These are phyloP conservation scores for Fragaria iinumae DNA, from an alignment of 306 rosid genomes.

Conservation along the genomic window DNA sequence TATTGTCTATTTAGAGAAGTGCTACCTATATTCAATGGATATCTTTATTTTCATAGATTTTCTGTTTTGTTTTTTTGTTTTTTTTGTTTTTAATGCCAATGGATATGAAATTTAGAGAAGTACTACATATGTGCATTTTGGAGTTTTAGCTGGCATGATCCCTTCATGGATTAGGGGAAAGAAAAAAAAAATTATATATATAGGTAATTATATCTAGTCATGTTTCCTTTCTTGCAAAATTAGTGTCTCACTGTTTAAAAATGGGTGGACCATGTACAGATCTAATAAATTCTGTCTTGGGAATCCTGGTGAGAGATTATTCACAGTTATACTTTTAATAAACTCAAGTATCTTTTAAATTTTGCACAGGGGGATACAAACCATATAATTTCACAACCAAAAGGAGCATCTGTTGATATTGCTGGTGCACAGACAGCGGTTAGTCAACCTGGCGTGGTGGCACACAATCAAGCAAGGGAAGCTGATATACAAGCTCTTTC, in stretches of 20 bases:
- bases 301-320: constrained; percentile 9
- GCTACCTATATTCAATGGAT: neutral
- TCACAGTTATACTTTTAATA: neutral
- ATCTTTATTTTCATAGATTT: neutral
- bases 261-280: neutral
- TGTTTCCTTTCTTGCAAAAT: neutral
- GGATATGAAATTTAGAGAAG: neutral
- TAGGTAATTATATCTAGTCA: neutral
- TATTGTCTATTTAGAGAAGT: neutral
- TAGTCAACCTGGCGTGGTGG: constrained; percentile 38
- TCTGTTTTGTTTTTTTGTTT: neutral
- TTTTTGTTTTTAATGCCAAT: neutral
- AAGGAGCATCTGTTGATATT: constrained; percentile 36
- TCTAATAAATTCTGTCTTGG: neutral
- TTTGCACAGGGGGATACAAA: constrained; percentile 34
- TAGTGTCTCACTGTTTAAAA: neutral
- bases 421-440: constrained; percentile 32
- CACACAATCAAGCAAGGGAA: constrained; percentile 64
- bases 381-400: constrained; percentile 33
- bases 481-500: constrained; percentile 64
- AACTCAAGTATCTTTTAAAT: constrained; percentile 16
- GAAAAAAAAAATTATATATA: neutral
- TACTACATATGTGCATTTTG: neutral
- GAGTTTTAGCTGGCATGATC: neutral
- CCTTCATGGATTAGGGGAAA: constrained; percentile 2